A percentile compares a stretch with the other conserved stretches of the same genome.
phyloP scores from a whole-genome alignment of 495 filamentous ascomycete genomes.

The Annulohypoxylon nitens region DNA sequence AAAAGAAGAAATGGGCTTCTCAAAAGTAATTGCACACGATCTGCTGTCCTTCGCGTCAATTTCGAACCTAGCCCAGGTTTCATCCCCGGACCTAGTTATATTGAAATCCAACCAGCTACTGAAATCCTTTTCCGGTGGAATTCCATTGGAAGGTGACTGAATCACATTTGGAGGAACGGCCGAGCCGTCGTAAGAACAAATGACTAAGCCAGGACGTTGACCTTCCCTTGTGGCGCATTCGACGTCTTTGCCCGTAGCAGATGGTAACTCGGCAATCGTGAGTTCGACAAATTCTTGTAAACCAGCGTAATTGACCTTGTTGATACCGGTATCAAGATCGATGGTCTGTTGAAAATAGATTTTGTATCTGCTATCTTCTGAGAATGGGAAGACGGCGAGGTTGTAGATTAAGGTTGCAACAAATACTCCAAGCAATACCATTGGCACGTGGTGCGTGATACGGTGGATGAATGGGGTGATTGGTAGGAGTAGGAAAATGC shows the following conservation, averaged over 20 bases:
- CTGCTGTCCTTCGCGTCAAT: constrained; percentile 76
- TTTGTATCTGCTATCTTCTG: constrained; percentile 80
- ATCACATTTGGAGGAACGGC: constrained; percentile 69
- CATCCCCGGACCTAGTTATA: constrained; percentile 59
- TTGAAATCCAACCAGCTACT: constrained; percentile 73
- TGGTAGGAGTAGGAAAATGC: constrained; percentile 81
- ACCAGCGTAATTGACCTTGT: constrained; percentile 76
- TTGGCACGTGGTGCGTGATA: constrained; percentile 83
- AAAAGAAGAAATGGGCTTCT: constrained; percentile 71
- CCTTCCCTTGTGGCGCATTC: constrained; percentile 60
- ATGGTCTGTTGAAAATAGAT: constrained; percentile 87
- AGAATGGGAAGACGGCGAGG: constrained; percentile 89
- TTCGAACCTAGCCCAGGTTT: constrained; percentile 66
- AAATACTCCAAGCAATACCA: constrained; percentile 80
- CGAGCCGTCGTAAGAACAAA: constrained; percentile 78
- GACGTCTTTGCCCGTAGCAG: constrained; percentile 71
- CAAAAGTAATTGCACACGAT: constrained; percentile 75
- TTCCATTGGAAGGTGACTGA: constrained; percentile 53
- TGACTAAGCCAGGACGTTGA: constrained; percentile 60
- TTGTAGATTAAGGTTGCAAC: constrained; percentile 87
- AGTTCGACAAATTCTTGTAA: constrained; percentile 76
- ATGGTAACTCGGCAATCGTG: constrained; percentile 77
- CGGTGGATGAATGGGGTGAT: constrained; percentile 88
- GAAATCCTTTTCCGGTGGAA: constrained; percentile 62
- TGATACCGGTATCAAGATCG: constrained; percentile 78